Evolutionary conservation across 805 yeast species (phyloP), one percentile per base, ranked within the genome.

Genomic region (Kuraishia piskuri): DNA sequence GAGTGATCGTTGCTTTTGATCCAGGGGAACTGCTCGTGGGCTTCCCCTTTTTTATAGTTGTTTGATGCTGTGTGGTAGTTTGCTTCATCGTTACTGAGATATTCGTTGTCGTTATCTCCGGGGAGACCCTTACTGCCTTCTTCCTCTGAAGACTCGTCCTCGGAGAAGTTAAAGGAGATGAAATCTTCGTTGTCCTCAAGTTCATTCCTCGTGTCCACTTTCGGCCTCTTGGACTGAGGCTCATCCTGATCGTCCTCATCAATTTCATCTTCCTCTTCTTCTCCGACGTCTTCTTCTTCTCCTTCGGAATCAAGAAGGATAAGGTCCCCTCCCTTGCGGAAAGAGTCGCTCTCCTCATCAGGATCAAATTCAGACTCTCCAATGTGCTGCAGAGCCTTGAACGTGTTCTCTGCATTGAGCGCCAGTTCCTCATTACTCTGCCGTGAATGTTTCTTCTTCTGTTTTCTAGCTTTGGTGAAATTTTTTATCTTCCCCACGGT

Each of bases 1-100:
- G 89, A 80, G 63, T 88, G 95, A 60, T 88, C 92, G 58, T 84
- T 87, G 56, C 84, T 81, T 52, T 82, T 74, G 22, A 88, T 77
- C 96, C 96, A 90, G 0, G 96, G 96, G 56, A 67, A 82, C 36
- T 72, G 66, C 2, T 72, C 61, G 26, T 68, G 67, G 2, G 68
- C 59, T 8, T 59, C 61, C 2, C 66, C 71, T 2, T 59, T 53
- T 53, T 58, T 65, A 53, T 62, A 63, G 24, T 36, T 56, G 1
- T 53, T 50, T 50, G 66, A 59, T 54, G 63, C 59, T 36, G 69
- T 61, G 46, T 61, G 65, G 51, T 61, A 63, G 10, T 57, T 57
- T 1, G 64, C 56, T 51, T 73, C 76, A 54, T 78, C 82, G 53
- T 76, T 76, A 57, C 80, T 76, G 25, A 77, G 58, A 25, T 74